phyloP scores from a whole-genome alignment of 2,329 filamentous ascomycete genomes.

The Fusarium sp. region DNA sequence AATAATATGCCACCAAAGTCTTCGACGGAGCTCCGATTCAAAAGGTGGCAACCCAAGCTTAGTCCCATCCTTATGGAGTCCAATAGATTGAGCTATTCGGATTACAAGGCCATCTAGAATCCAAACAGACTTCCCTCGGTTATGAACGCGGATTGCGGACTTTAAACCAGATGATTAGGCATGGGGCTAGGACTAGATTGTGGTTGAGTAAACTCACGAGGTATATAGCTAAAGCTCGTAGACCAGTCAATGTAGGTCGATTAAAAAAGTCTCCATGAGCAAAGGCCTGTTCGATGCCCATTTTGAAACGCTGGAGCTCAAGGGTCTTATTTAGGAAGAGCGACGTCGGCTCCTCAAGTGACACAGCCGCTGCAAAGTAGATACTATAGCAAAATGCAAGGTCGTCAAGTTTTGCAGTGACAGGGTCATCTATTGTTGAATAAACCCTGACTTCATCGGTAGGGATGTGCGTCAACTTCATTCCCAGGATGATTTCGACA shows the following conservation, averaged over 20 bases:
- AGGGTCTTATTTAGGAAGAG: neutral
- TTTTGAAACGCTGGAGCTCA: neutral
- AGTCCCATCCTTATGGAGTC: neutral
- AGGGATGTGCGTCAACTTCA: neutral
- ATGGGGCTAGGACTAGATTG: too few relatives aligned
- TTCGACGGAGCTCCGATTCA: neutral
- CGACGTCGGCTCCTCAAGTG: neutral
- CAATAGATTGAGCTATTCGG: neutral
- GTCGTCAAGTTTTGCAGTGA: neutral
- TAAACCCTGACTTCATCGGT: conserved; percentile 3
- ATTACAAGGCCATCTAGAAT: neutral
- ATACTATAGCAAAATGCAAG: conserved; percentile 1
- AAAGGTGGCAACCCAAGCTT: neutral
- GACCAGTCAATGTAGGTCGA: neutral
- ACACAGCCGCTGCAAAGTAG: neutral
- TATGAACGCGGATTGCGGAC: neutral
- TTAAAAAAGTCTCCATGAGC: neutral
- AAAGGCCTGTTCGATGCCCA: neutral
- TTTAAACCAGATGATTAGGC: accelerated
- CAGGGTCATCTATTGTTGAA: neutral
- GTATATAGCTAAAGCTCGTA: conserved; percentile 3
- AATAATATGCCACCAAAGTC: conserved; percentile 13
- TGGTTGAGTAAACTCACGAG: neutral
- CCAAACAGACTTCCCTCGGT: neutral
- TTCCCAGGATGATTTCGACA: neutral